Evolutionary conservation across 352 stramenopile genomes (phyloP).

Genomic region (Phytophthora pisi): DNA sequence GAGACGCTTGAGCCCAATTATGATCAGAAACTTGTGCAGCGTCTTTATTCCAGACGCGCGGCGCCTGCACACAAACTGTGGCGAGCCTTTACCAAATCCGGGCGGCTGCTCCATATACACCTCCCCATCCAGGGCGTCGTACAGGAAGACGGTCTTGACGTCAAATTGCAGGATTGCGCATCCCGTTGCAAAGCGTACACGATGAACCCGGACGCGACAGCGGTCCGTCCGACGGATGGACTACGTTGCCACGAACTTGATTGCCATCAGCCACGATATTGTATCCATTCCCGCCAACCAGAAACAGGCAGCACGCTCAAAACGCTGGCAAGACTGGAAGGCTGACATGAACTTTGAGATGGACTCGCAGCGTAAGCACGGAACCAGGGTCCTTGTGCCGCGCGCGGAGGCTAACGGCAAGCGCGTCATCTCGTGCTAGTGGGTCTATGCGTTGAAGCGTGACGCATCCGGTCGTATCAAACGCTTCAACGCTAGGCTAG

Average conservation of each 20-base stretch:
- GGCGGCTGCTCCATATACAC: constrained; percentile 8
- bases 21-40: constrained; percentile 3
- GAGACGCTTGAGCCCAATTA: constrained; percentile 6
- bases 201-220: background rate
- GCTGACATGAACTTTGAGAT: constrained; percentile 9
- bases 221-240: too few species aligned
- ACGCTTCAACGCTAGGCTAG: too few species aligned
- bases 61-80: background rate
- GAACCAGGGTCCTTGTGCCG: background rate
- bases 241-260: too few species aligned
- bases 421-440: constrained; percentile 11
- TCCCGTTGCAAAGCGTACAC: constrained; percentile 11
- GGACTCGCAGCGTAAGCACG: constrained; percentile 7
- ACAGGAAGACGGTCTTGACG: constrained; percentile 20
- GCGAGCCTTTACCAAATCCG: background rate
- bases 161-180: constrained; percentile 25
- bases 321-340: constrained; percentile 3
- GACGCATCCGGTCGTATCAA: too few species aligned
- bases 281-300: too few species aligned
- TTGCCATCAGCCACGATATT: too few species aligned
- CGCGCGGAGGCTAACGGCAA: constrained; percentile 10
- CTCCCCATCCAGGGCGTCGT: constrained; percentile 7
- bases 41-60: constrained; percentile 20
- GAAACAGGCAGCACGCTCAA: background rate
- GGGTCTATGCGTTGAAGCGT: too few species aligned